A percentile compares a stretch with the other conserved stretches of the same genome.
These are phyloP conservation scores for Jacaranda copaia DNA, from an alignment of 257 asterid species.

Conservation along the genomic window DNA sequence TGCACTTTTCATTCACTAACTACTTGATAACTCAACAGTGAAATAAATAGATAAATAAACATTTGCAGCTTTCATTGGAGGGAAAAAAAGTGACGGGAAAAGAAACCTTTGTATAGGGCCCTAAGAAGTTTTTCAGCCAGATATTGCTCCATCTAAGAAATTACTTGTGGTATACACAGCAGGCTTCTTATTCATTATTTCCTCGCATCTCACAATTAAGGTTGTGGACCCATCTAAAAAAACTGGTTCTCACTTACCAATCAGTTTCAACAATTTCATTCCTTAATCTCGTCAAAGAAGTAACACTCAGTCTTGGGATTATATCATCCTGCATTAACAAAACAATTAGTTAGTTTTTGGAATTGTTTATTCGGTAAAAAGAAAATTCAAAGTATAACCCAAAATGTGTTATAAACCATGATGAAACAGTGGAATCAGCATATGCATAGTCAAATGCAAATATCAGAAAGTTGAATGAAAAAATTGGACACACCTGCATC, in stretches of 20 bases:
- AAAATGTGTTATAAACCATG: neutral
- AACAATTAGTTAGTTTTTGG: conserved; percentile 33
- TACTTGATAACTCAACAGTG: no score
- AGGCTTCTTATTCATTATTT: neutral
- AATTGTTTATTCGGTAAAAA: conserved; percentile 41
- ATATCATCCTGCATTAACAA: conserved; percentile 75
- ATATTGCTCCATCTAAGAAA: neutral
- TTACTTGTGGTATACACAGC: conserved; percentile 1
- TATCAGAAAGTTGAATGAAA: conserved; percentile 3
- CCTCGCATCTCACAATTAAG: neutral
- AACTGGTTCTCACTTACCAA: conserved; percentile 64
- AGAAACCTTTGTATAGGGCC: no score
- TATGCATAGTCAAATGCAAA: neutral
- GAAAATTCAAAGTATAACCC: neutral
- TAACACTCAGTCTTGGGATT: conserved; percentile 78
- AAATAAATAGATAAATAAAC: no score
- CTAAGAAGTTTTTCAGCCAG: neutral
- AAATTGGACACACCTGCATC: conserved; percentile 71
- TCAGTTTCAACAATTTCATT: conserved; percentile 94
- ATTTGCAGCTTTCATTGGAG: no score
- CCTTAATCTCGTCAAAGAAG: conserved; percentile 79
- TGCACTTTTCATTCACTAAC: no score
- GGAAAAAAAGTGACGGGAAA: no score
- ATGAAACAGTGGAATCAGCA: neutral
- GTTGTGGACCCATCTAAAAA: neutral